A percentile compares a stretch with the other conserved stretches of the same genome.
These are phyloP conservation scores for Scheffersomyces titani DNA, from an alignment of 1,139 yeast genomes.

Conservation along the genomic window DNA sequence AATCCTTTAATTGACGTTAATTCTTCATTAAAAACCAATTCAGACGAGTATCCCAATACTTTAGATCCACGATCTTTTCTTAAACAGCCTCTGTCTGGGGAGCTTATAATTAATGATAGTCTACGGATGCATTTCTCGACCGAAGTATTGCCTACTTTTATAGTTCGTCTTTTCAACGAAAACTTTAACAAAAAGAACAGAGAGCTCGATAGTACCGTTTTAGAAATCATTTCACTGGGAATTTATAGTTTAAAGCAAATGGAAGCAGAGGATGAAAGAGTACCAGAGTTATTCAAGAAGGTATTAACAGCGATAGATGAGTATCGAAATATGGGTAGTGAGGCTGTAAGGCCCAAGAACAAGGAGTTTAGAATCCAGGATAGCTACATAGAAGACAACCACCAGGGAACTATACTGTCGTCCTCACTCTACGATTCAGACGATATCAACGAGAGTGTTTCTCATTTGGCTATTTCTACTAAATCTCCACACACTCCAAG, in stretches of 20 bases:
- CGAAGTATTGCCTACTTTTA: background rate
- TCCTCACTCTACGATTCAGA: constrained; percentile 5
- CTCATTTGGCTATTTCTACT: constrained; percentile 9
- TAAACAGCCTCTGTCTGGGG: background rate
- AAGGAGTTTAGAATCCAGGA: constrained; percentile 11
- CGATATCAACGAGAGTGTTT: constrained; percentile 13
- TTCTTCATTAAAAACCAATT: background rate
- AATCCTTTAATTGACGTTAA: background rate
- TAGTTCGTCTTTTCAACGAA: constrained; percentile 8
- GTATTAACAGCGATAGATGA: background rate
- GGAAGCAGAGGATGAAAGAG: background rate
- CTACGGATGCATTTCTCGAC: background rate
- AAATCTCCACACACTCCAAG: background rate
- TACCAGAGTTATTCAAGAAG: background rate
- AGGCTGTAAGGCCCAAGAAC: constrained; percentile 8
- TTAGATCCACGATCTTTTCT: background rate
- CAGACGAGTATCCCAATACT: background rate
- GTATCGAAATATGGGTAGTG: background rate
- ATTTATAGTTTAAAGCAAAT: background rate
- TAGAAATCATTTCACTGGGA: constrained; percentile 2
- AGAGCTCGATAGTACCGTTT: constrained; percentile 4
- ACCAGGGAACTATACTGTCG: background rate
- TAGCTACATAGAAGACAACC: background rate
- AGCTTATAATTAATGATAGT: background rate
- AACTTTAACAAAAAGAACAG: constrained; percentile 8